Base-by-base conservation (phyloP, 495 filamentous ascomycete species). In the Aspergillus coremiiformis region DNA sequence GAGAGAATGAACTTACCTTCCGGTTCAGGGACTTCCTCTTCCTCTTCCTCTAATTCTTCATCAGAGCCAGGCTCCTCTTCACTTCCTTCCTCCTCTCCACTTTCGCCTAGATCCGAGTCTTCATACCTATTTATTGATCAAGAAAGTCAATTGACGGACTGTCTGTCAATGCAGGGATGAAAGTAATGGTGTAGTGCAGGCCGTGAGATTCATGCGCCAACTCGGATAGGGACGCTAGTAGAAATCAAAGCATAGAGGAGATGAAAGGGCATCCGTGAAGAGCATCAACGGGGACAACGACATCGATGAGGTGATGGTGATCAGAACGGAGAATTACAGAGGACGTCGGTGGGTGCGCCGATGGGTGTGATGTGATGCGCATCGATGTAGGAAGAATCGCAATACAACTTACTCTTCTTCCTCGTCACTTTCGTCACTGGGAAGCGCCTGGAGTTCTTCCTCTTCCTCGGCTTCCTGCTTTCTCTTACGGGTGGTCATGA, bases 401-500 rank as follows among this genome's bases (percentile, higher is more conserved):
- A 41, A 41, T 19, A 41, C 32, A 35, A 17, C 79, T 78, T 72
- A 83, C 80, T 83, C 81, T 63, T 83, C 80, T 70, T 84, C 81
- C 54, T 82, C 79, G 57, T 81, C 79, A 35, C 77, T 80, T 39
- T 75, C 80, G 47, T 84, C 81, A 41, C 76, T 79, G 35, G 81
- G 81, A 21, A 84, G 77, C 20, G 79, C 77, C 54, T 77, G 72
- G 46, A 84, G 74, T 66, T 84, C 75, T 53, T 76, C 74, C 55
- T 78, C 76, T 61, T 81, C 78, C 57, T 79, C 77, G 48, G 71
- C 66, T 17, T 83, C 81, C 54, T 81, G 76, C 78, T 82, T 82
- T 75, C 81, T 78, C 76, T 84, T 84, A 65, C 81, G 77, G 59
- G 81, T 82, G 12, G 79, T 76, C 79, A 83, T 82, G 19, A 51